Percentiles rank a stretch among this genome's conserved stretches.
Evolutionary conservation across 1,284 basidiomycete genomes (phyloP).

Genomic region (Meripilus lineatus): DNA sequence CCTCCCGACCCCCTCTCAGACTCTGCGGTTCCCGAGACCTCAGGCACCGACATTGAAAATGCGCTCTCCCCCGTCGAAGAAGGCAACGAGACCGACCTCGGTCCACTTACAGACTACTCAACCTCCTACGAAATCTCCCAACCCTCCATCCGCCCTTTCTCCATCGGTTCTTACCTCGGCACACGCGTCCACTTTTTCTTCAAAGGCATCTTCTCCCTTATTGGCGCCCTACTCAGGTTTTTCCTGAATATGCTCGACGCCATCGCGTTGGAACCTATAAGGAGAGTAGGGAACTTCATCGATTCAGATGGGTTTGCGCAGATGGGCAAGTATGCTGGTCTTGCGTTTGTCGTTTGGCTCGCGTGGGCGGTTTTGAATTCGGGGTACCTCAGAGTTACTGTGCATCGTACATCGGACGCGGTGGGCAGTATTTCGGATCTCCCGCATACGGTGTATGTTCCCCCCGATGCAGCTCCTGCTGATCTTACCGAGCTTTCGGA

Average conservation of each 20-base stretch:
- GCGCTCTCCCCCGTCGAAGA: conserved; percentile 58
- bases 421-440: no score
- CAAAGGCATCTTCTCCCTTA: conserved; percentile 27
- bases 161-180: conserved; percentile 44
- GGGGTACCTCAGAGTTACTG: no score
- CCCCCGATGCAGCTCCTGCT: conserved; percentile 57
- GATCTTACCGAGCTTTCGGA: conserved; percentile 67
- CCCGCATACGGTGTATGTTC: conserved; percentile 30
- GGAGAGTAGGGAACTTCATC: no score
- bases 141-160: conserved; percentile 28
- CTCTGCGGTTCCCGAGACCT: conserved; percentile 22
- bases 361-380: no score
- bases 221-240: conserved; percentile 19
- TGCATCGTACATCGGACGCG: no score
- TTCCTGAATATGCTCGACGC: conserved; percentile 22
- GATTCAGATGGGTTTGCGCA: no score
- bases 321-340: no score
- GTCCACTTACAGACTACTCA: conserved; percentile 25
- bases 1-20: no score
- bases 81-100: conserved; percentile 34
- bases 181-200: conserved; percentile 40
- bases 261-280: conserved; percentile 38
- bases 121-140: conserved; percentile 12
- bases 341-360: no score
- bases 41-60: conserved; percentile 42